Evolutionary conservation across 345 rosid species (phyloP).

Genomic region (Gossypium australe): DNA sequence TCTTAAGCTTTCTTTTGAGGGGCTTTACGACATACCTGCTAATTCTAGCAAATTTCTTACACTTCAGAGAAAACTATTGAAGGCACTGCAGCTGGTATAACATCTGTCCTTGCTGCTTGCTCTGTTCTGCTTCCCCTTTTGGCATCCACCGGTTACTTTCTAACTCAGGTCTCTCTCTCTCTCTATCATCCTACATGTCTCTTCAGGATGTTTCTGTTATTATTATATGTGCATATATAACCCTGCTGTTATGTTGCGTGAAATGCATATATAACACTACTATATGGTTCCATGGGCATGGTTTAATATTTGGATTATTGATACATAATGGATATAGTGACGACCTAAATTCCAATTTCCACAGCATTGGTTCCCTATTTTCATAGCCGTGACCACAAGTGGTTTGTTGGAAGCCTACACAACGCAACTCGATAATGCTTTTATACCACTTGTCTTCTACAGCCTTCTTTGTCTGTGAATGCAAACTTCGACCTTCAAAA

Average conservation of each 20-base stretch:
- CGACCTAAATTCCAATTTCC: conserved; percentile 9
- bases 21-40: conserved; percentile 9
- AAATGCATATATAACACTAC: too few relatives aligned
- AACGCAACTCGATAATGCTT: conserved; percentile 88
- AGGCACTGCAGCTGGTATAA: conserved; percentile 97
- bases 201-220: neutral
- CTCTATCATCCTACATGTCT: conserved; percentile 1
- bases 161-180: conserved; percentile 45
- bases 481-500: neutral
- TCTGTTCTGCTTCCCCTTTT: conserved; percentile 66
- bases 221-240: conserved; percentile 52
- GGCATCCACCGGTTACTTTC: conserved; percentile 78
- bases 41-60: conserved; percentile 9
- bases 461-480: conserved; percentile 76
- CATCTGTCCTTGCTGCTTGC: conserved; percentile 77
- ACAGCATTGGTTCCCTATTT: conserved; percentile 87
- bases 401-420: conserved; percentile 96
- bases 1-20: neutral
- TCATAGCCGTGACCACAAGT: conserved; percentile 66
- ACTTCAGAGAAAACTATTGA: conserved; percentile 85
- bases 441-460: conserved; percentile 85
- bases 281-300: neutral
- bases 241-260: conserved; percentile 19
- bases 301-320: neutral
- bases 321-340: neutral